Conservation (phyloP, 129 eudicot species). For the Artemisia argyi region DNA sequence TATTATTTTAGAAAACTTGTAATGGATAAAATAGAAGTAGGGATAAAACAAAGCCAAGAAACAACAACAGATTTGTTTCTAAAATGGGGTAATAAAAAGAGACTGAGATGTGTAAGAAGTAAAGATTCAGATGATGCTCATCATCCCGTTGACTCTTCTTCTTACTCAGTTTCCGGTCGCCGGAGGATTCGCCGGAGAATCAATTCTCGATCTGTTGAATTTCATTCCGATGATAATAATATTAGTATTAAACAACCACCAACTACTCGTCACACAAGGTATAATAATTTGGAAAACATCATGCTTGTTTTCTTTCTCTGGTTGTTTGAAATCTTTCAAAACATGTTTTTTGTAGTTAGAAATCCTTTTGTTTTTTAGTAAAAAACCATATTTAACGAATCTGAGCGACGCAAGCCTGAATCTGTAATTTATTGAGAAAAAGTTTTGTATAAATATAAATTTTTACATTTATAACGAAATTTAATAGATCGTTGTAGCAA, state of each 20-base stretch:
- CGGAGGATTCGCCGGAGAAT: conserved; percentile 53
- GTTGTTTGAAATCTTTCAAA: not conserved
- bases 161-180: conserved; percentile 26
- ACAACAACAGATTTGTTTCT: conserved; percentile 41
- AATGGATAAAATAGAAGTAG: conserved; percentile 54
- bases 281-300: not conserved
- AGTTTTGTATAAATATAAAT: no score
- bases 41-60: conserved; percentile 11
- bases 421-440: no score
- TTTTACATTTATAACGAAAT: no score
- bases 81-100: conserved; percentile 60
- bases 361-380: no score
- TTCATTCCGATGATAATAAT: conserved; percentile 22
- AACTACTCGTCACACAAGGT: conserved; percentile 47
- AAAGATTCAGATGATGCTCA: conserved; percentile 28
- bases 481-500: not conserved
- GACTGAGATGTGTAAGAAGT: conserved; percentile 56
- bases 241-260: conserved; percentile 16
- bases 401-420: no score
- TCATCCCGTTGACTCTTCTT: conserved; percentile 21
- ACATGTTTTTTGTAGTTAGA: not conserved
- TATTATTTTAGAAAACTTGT: not conserved
- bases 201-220: conserved; percentile 36
- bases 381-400: no score
- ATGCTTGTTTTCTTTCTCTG: not conserved